Base-by-base conservation (phyloP, 2,329 filamentous ascomycete genomes). In the Lecanosticta acicola region DNA sequence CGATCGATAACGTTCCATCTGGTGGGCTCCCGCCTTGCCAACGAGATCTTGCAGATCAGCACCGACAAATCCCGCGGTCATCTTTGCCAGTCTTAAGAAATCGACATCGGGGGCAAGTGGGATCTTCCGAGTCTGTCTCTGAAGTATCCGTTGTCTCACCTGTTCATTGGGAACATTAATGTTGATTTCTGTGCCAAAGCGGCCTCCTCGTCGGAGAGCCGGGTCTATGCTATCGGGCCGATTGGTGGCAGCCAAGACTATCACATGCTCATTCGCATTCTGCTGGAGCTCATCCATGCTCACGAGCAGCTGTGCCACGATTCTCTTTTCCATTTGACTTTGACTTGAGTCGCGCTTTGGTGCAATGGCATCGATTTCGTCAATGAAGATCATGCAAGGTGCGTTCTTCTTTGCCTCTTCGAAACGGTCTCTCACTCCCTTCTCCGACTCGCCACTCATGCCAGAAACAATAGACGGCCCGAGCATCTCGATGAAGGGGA, bases 201-300 rank as follows among this genome's bases (percentile, higher is more conserved):
- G 76, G 8, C 85, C 90, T 43, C 79, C 83, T 65, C 83, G 77
- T 58, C 84, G 78, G 24, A 94, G 70, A 0, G 83, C 82, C 0
- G 89, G 83, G 59, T 97, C 88, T 29, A 98, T 73, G 56, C 84
- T 88, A 59, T 95, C 88, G 0, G 89, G 85, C 29, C 85, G 77
- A 63, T 94, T 95, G 0, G 91, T 96, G 2, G 93, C 93, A 1
- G 90, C 93, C 41, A 97, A 77, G 11, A 95, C 87, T 24, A 97
- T 84, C 7, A 97, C 87, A 1, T 85, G 84, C 61, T 87, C 87
- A 13, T 54, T 53, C 10, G 55, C 81, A 45, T 87, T 81, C 52
- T 85, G 73, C 32, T 80, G 77, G 33, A 97, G 74, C 45, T 71
- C 83, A 59, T 89, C 85, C 85, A 97, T 94, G 46, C 89, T 94